These are phyloP conservation scores for Vigna trinervia DNA, from an alignment of 306 rosid species.

Conservation along the genomic window DNA sequence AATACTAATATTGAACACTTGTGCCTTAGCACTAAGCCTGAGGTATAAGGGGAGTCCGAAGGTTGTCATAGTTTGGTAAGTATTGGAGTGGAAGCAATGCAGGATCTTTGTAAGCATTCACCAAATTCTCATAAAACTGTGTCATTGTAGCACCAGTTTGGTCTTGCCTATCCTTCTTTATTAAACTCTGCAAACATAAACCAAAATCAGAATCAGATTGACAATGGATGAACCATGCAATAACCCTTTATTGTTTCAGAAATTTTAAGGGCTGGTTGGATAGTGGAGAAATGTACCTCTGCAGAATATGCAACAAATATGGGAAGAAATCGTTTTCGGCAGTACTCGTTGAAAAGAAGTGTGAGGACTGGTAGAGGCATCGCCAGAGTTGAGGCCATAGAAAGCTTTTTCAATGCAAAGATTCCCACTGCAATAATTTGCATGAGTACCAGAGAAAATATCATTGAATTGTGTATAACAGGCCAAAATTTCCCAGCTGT, in stretches of 20 bases:
- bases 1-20: constrained; percentile 5
- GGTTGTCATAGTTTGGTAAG: constrained; percentile 53
- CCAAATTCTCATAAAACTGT: constrained; percentile 65
- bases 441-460: constrained; percentile 92
- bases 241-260: background rate
- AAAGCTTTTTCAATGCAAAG: constrained; percentile 73
- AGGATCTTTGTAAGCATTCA: constrained; percentile 75
- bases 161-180: constrained; percentile 85
- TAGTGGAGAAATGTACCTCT: constrained; percentile 62
- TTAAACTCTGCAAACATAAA: constrained; percentile 68
- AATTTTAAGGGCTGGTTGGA: background rate
- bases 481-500: constrained; percentile 98
- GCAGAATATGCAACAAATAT: constrained; percentile 73
- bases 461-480: constrained; percentile 74
- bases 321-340: constrained; percentile 94
- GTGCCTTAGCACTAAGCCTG: constrained; percentile 45
- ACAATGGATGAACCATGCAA: constrained; percentile 1
- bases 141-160: constrained; percentile 59
- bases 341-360: constrained; percentile 89
- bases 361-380: constrained; percentile 87
- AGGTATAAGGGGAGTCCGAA: constrained; percentile 67
- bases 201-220: constrained; percentile 30
- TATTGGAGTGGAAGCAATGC: constrained; percentile 67
- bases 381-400: constrained; percentile 55
- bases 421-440: constrained; percentile 93